These are phyloP conservation scores for Delitschia confertaspora DNA, from an alignment of 495 filamentous ascomycete genomes.

Conservation along the genomic window DNA sequence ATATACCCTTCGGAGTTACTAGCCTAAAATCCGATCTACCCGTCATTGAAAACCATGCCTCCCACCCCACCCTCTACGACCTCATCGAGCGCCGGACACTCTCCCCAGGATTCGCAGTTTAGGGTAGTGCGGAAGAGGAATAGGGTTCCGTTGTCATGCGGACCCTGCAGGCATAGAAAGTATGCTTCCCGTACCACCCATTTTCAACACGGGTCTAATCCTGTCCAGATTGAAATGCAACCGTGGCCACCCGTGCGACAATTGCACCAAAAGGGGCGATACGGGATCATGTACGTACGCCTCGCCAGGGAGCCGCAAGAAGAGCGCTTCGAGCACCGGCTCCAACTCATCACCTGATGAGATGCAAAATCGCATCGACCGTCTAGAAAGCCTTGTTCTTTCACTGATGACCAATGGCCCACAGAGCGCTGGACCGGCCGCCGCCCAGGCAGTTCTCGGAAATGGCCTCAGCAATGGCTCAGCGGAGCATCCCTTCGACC, in stretches of 20 bases:
- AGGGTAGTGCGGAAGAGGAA: conserved; percentile 91
- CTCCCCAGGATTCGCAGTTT: conserved; percentile 81
- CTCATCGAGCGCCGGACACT: conserved; percentile 65
- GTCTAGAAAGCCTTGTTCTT: conserved; percentile 87
- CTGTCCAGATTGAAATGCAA: conserved; percentile 77
- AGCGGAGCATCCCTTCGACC: conserved; percentile 38
- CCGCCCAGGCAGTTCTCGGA: conserved; percentile 54
- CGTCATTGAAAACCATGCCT: conserved; percentile 49
- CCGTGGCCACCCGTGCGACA: conserved; percentile 83
- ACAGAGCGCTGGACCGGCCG: conserved; percentile 51
- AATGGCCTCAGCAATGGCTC: conserved; percentile 48
- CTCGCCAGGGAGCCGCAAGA: conserved; percentile 64
- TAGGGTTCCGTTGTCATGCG: conserved; percentile 87
- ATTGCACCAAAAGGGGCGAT: conserved; percentile 85
- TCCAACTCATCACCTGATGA: conserved; percentile 69
- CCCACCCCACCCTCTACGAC: conserved; percentile 87
- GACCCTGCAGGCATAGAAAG: conserved; percentile 90
- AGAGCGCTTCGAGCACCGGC: conserved; percentile 53
- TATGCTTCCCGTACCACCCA: conserved; percentile 41
- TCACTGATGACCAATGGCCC: conserved; percentile 88
- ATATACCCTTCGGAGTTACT: conserved; percentile 19
- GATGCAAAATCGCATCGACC: conserved; percentile 98
- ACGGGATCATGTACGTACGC: conserved; percentile 84
- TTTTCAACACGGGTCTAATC: background rate
- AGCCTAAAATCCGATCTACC: conserved; percentile 24